Evolutionary conservation across 176 grass and related monocot species (phyloP).

Genomic region (Aegilops longissima): DNA sequence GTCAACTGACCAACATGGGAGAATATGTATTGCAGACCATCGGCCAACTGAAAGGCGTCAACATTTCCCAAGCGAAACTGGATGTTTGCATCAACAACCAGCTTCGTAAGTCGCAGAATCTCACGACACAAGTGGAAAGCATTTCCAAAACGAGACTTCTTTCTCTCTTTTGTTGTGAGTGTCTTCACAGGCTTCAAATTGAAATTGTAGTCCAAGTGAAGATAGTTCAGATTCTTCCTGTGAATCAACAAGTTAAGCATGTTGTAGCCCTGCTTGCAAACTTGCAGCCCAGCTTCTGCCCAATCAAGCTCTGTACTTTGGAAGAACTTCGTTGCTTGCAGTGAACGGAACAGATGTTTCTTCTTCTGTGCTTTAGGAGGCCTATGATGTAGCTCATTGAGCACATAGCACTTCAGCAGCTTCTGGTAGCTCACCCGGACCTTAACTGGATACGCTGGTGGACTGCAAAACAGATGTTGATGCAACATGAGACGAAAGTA

Average conservation of each 20-base stretch:
- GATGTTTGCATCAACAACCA: conserved; percentile 98
- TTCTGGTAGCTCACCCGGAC: conserved; percentile 99
- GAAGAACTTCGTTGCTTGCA: conserved; percentile 95
- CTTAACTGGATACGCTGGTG: conserved; percentile 95
- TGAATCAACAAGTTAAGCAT: conserved; percentile 99
- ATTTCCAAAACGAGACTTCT: conserved; percentile 99
- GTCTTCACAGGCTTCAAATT: conserved; percentile 99
- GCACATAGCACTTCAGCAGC: conserved; percentile 90
- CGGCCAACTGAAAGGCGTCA: conserved; percentile 93
- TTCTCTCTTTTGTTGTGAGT: conserved; percentile 96
- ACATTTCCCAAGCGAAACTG: conserved; percentile 98
- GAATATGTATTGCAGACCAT: conserved; percentile 97
- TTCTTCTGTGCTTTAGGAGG: conserved; percentile 96
- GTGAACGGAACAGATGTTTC: conserved; percentile 93
- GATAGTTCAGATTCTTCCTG: conserved; percentile 96
- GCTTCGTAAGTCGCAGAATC: conserved; percentile 91
- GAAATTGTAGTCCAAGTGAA: conserved; percentile 98
- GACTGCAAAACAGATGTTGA: conserved; percentile 51
- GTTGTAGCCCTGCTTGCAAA: conserved; percentile 99
- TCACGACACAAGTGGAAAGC: conserved; percentile 97
- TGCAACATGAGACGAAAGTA: background rate
- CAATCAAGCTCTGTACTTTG: conserved; percentile 98
- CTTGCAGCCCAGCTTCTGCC: conserved; percentile 96
- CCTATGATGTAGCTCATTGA: conserved; percentile 92
- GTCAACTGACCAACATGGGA: conserved; percentile 98